phyloP scores from a whole-genome alignment of 352 stramenopile species.

The Phytophthora ohioensis region DNA sequence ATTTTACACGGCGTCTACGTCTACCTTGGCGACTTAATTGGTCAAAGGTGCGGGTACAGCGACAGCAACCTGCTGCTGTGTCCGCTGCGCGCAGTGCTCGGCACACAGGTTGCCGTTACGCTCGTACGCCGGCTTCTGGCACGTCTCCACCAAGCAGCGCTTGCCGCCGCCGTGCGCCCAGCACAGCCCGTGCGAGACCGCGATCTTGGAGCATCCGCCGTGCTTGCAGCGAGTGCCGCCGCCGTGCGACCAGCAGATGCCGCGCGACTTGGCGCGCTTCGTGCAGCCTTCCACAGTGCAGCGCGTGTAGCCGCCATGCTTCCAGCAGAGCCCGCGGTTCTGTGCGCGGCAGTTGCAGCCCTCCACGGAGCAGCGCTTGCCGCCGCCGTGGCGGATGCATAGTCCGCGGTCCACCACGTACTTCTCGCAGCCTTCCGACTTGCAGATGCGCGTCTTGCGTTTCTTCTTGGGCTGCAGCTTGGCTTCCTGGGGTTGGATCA shows the following conservation, averaged over 20 bases:
- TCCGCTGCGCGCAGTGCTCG: slow-evolving; percentile 32
- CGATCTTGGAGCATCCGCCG: slow-evolving; percentile 60
- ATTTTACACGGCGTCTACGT: slow-evolving; percentile 31
- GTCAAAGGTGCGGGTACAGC: background rate
- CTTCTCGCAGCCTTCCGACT: slow-evolving; percentile 55
- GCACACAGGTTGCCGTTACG: slow-evolving; percentile 63
- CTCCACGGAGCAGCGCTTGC: slow-evolving; percentile 75
- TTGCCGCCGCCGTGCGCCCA: slow-evolving; percentile 66
- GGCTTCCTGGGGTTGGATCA: slow-evolving; percentile 18
- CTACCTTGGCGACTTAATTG: slow-evolving; percentile 21
- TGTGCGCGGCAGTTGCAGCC: slow-evolving; percentile 64
- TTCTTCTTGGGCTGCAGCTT: slow-evolving; percentile 45
- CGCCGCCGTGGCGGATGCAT: slow-evolving; percentile 87
- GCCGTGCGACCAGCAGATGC: slow-evolving; percentile 88
- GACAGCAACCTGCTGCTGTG: slow-evolving; percentile 11
- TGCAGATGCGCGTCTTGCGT: slow-evolving; percentile 58
- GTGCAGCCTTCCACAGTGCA: slow-evolving; percentile 61
- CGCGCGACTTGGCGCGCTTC: slow-evolving; percentile 80
- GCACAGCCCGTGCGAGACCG: slow-evolving; percentile 57
- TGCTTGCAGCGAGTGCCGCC: slow-evolving; percentile 73
- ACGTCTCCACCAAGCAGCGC: slow-evolving; percentile 47
- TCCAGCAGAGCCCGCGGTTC: slow-evolving; percentile 57
- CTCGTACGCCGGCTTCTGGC: slow-evolving; percentile 65
- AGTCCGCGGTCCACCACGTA: slow-evolving; percentile 64
- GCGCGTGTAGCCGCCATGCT: slow-evolving; percentile 51